These are phyloP conservation scores for Ensete ventricosum DNA, from an alignment of 176 grass and related monocot species.

Conservation along the genomic window DNA sequence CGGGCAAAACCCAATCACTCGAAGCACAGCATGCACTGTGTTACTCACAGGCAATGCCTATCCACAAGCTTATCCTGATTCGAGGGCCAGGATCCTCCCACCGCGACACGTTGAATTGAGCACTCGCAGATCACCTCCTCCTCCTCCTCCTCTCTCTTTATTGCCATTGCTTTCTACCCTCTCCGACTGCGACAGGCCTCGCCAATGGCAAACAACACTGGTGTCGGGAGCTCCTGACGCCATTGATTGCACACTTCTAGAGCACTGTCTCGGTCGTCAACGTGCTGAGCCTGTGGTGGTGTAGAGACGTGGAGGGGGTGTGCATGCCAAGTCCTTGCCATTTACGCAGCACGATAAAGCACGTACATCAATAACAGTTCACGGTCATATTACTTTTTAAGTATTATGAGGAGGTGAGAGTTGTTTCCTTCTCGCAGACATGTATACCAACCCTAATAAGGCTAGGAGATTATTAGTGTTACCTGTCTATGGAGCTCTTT, in stretches of 20 bases:
- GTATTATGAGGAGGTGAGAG: not conserved
- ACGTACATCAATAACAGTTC: not conserved
- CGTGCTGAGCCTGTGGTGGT: too few species aligned
- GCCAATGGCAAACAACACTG: not conserved
- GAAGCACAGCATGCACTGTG: too few species aligned
- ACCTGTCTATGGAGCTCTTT: too few species aligned
- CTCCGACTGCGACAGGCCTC: not conserved
- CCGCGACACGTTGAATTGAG: too few species aligned
- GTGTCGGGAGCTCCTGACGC: not conserved
- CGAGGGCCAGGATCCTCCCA: too few species aligned
- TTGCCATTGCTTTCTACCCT: not conserved
- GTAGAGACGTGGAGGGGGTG: not conserved
- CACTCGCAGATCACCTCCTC: too few species aligned
- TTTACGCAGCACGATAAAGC: not conserved
- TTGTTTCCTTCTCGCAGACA: not conserved
- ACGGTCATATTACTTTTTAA: too few species aligned
- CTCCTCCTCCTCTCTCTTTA: not conserved
- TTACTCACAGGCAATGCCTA: too few species aligned
- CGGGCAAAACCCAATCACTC: too few species aligned
- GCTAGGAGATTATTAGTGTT: too few species aligned
- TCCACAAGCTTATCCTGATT: too few species aligned
- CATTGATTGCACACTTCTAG: not conserved
- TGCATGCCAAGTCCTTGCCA: not conserved
- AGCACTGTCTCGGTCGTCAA: too few species aligned
- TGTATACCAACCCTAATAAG: not conserved